Conservation (phyloP, 345 rosid genomes). For the Psidium friedrichsthalianum region DNA sequence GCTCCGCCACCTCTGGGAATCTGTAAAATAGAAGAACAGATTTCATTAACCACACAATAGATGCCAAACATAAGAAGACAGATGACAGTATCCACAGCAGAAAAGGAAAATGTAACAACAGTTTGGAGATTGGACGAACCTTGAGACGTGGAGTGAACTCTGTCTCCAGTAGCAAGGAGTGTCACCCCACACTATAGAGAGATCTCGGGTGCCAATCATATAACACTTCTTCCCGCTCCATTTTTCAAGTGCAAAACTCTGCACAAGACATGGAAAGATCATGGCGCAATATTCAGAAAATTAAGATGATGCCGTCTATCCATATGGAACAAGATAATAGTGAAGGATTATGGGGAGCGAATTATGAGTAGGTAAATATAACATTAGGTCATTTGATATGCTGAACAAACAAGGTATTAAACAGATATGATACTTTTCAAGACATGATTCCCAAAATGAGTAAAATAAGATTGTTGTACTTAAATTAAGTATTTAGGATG, state of each 20-base stretch:
- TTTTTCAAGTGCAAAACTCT: conserved; percentile 22
- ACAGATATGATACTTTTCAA: not conserved
- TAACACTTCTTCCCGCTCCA: conserved; percentile 24
- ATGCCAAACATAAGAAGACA: not conserved
- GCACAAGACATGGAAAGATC: not conserved
- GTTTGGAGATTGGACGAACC: conserved; percentile 1
- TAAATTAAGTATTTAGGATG: not conserved
- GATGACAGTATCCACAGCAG: not conserved
- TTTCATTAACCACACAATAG: not conserved
- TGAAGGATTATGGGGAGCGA: not conserved
- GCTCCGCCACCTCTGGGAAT: conserved; percentile 38
- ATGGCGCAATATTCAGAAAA: not conserved
- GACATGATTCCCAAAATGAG: not conserved
- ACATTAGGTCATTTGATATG: not conserved
- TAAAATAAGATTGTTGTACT: not conserved
- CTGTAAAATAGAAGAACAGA: not conserved
- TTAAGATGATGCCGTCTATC: not conserved
- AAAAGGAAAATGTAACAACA: not conserved
- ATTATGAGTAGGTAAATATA: not conserved
- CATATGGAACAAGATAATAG: not conserved
- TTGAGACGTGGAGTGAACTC: conserved; percentile 3
- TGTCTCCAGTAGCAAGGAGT: conserved; percentile 16
- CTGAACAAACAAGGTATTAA: not conserved
- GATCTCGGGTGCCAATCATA: conserved; percentile 19
- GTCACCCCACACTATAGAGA: conserved; percentile 19